Base-by-base conservation (phyloP, 2,329 filamentous ascomycete genomes). In the Neofusicoccum kwambonambiense region DNA sequence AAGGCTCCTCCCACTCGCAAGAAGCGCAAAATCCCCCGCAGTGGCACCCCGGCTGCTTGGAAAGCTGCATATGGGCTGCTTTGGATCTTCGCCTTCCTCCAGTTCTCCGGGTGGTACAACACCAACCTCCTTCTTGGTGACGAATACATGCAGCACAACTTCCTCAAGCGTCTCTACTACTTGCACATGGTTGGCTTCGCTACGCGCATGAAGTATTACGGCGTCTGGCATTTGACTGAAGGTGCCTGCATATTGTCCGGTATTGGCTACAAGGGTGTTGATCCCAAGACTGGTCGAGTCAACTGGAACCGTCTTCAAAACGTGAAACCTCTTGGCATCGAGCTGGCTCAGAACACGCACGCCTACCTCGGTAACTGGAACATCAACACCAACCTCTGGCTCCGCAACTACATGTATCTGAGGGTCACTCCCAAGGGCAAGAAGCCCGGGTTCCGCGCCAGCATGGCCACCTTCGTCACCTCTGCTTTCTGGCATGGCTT, bases 401-500 rank as follows among this genome's bases (percentile, higher is more conserved):
- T 99, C 67, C 87, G 93, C 52, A 97, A 98, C 77, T 99, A 97
- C 74, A 85, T 99, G 70, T 99, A 98, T 75, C 84, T 99, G 54
- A 89, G 95, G 27, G 95, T 99, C 3, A 99, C 95, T 0, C 95
- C 95, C 0, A 90, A 91, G 70, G 95, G 95, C 62, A 95, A 93
- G 83, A 99, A 98, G 77, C 95, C 95, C 9, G 95, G 95, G 1
- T 99, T 99, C 81, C 86, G 93, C 66, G 95, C 95, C 58, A 98
- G 91, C 72, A 81, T 99, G 81, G 92, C 93, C 39, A 99, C 95
- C 0, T 99, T 99, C 75, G 86, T 88, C 6, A 98, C 95, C 19
- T 97, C 93, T 73, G 94, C 95, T 3, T 89, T 98, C 70, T 99
- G 95, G 95, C 95, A 99, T 74, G 95, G 95, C 35, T 99, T 99